Base-by-base conservation (phyloP, 306 rosid species). In the Rosa lucieae region DNA sequence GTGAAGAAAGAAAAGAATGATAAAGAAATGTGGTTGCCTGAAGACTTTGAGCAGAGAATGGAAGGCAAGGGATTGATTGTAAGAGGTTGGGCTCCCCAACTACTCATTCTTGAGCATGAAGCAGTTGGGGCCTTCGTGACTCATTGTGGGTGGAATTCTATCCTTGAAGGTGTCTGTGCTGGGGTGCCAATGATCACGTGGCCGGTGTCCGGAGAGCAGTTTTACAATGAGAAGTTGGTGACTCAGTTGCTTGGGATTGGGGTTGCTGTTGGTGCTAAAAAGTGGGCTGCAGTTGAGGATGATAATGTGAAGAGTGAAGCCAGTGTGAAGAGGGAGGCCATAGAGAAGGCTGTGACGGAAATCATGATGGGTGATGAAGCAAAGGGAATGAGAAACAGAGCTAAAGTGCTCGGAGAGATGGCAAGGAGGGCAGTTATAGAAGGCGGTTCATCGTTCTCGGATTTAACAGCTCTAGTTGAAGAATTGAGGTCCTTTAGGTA, bases 111-210 rank as follows among this genome's bases (percentile, higher is more conserved):
- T 32, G 78, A 78, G 43, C 86, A 86, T 23, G 58, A 55, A 76
- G 81, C 87, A 4, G 71, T 78, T 1, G 87, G 89, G 20, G 86
- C 76, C 5, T 87, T 84, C 66, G 76, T 84, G 78, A 87, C 80
- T 58, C 82, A 87, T 72, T 83, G 87, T 67, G 89, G 89, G 11
- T 86, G 89, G 87, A 86, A 86, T 44, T 86, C 84, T 1, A 23
- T 71, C 0, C 35, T 87, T 14, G 90, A 87, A 59, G 86, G 58
- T 8, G 73, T 87, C 40, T 21, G 29, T 6, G 78, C 84, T 0
- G 87, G 90, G 17, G 76, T 87, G 46, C 72, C 84, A 1, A 76
- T 81, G 87, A 81, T 72, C 51, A 87, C 86, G 3, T 87, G 90
- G 90, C 90, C 90, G 0, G 75, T 79, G 55, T 61, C 59, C 0